phyloP scores from a whole-genome alignment of 495 filamentous ascomycete genomes.

The Penicillium salamii region DNA sequence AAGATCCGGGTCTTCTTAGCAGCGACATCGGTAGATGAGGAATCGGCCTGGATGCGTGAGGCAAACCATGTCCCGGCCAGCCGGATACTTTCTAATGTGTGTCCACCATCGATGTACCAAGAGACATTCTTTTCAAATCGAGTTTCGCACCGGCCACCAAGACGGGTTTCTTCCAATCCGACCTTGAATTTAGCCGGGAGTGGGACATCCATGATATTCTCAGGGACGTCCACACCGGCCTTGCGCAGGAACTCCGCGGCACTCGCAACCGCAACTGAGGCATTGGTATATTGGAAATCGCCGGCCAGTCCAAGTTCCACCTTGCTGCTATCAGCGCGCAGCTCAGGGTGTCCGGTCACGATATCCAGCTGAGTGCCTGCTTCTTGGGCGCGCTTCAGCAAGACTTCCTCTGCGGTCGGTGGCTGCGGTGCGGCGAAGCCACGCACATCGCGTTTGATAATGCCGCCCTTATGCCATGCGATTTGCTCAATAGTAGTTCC shows the following conservation, averaged over 20 bases:
- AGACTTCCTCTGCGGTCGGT: slow-evolving; percentile 61
- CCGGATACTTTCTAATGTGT: slow-evolving; percentile 84
- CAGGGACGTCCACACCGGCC: slow-evolving; percentile 45
- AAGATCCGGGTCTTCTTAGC: slow-evolving; percentile 57
- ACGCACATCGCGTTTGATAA: slow-evolving; percentile 70
- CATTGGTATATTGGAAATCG: slow-evolving; percentile 83
- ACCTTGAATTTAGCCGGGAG: slow-evolving; percentile 67
- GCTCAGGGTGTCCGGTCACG: slow-evolving; percentile 60
- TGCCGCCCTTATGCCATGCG: slow-evolving; percentile 95
- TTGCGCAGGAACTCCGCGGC: slow-evolving; percentile 57
- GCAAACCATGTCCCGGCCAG: slow-evolving; percentile 81
- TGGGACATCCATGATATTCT: slow-evolving; percentile 39
- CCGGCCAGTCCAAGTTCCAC: slow-evolving; percentile 76
- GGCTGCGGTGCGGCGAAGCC: slow-evolving; percentile 76
- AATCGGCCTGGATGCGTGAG: slow-evolving; percentile 43
- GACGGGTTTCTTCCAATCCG: slow-evolving; percentile 71
- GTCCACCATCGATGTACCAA: slow-evolving; percentile 92
- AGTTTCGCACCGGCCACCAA: slow-evolving; percentile 82
- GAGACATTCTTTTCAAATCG: slow-evolving; percentile 62
- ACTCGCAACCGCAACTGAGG: slow-evolving; percentile 74
- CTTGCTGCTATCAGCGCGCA: slow-evolving; percentile 38
- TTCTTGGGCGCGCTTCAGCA: slow-evolving; percentile 68
- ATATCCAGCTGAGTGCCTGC: slow-evolving; percentile 59
- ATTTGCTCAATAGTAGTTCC: slow-evolving; percentile 86
- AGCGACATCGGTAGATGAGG: slow-evolving; percentile 44